Percentiles rank a stretch among this genome's conserved stretches.
Evolutionary conservation across 2,329 filamentous ascomycete genomes (phyloP).

Genomic region (Aspergillus hiratsukae): DNA sequence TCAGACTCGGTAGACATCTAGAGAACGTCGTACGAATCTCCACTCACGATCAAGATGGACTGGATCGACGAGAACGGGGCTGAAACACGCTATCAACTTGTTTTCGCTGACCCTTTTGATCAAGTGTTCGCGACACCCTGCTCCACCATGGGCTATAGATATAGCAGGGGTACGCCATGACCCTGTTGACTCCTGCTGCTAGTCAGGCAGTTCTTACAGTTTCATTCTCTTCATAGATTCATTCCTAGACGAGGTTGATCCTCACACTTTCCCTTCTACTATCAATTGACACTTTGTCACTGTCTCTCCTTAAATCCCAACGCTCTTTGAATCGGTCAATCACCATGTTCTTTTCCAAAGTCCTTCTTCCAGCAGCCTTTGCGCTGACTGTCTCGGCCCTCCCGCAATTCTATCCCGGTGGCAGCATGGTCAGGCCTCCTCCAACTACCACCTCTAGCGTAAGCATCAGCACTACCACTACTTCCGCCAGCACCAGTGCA

Average conservation of each 20-base stretch:
- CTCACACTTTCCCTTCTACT: neutral
- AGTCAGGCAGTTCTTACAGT: neutral
- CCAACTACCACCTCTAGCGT: no score
- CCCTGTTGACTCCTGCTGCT: neutral
- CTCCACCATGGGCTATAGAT: neutral
- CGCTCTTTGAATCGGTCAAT: no score
- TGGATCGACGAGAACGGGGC: neutral
- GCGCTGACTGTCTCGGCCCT: conserved; percentile 7
- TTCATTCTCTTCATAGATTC: neutral
- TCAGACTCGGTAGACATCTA: neutral
- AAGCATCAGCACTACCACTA: no score
- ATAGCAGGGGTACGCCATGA: neutral
- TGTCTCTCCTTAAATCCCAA: no score
- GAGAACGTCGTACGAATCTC: neutral
- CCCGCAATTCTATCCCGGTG: neutral
- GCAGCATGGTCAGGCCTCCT: no score
- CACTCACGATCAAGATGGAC: neutral
- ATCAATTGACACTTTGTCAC: no score
- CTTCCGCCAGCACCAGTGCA: no score
- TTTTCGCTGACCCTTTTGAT: neutral
- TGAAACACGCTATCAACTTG: neutral
- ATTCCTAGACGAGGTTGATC: neutral
- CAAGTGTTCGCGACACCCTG: neutral
- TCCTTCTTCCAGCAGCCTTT: conserved; percentile 4
- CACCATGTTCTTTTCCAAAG: conserved; percentile 9